A percentile compares a stretch with the other conserved stretches of the same genome.
phyloP scores from a whole-genome alignment of 2,329 filamentous ascomycete species.

The Trichoderma koningii region DNA sequence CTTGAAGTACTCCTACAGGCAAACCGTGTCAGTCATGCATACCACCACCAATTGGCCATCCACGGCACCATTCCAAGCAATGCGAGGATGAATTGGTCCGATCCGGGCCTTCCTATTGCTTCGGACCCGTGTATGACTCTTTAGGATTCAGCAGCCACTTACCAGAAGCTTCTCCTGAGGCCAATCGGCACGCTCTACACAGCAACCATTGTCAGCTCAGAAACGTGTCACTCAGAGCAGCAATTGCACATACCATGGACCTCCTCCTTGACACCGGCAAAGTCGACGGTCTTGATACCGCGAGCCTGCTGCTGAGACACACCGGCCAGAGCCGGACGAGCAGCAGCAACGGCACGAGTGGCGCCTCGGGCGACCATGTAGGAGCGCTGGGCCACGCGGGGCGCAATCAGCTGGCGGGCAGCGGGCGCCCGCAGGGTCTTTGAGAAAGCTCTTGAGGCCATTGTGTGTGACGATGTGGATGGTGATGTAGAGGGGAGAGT shows the following conservation, averaged over 20 bases:
- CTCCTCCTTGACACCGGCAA: constrained; percentile 90
- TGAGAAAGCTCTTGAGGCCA: constrained; percentile 77
- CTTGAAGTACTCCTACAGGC: constrained; percentile 95
- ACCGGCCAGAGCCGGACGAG: constrained; percentile 53
- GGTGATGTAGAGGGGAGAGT: constrained; percentile 3
- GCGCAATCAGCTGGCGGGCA: constrained; percentile 64
- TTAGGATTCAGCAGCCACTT: constrained; percentile 46
- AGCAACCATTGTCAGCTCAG: neutral
- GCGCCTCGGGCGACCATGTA: constrained; percentile 62
- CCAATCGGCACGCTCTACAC: constrained; percentile 93
- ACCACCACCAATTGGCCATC: neutral
- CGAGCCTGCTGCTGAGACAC: constrained; percentile 69
- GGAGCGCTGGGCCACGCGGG: constrained; percentile 62
- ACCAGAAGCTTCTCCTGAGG: constrained; percentile 96
- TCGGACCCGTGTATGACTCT: neutral
- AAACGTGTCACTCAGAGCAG: neutral
- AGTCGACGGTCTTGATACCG: constrained; percentile 98
- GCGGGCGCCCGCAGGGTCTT: constrained; percentile 65
- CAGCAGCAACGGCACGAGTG: constrained; percentile 56
- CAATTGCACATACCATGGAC: constrained; percentile 72
- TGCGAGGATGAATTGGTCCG: neutral
- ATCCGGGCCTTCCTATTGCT: neutral
- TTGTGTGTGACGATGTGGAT: constrained; percentile 46
- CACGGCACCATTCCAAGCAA: neutral
- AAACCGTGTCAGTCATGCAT: constrained; percentile 24